A percentile compares a stretch with the other conserved stretches of the same genome.
These are phyloP conservation scores for Discostella stelligeroides DNA, from an alignment of 108 stramenopile genomes.

Conservation along the genomic window DNA sequence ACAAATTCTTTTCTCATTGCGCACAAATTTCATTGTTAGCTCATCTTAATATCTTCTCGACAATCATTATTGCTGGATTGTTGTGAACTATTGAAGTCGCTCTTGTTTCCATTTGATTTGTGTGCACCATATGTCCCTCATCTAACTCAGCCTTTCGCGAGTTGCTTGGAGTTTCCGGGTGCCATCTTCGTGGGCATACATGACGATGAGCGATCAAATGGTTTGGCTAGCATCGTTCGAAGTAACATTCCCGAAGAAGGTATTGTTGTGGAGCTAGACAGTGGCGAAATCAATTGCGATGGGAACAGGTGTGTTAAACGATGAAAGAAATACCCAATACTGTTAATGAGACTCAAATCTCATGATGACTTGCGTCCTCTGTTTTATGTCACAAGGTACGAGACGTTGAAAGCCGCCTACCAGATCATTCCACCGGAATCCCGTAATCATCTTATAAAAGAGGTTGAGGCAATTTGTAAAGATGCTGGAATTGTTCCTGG, in stretches of 20 bases:
- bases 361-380: slow-evolving; percentile 1
- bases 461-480: slow-evolving; percentile 79
- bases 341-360: background rate
- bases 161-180: slow-evolving; percentile 83
- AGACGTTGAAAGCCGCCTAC: slow-evolving; percentile 72
- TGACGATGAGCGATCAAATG: slow-evolving; percentile 64
- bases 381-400: slow-evolving; percentile 39
- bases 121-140: slow-evolving; percentile 88
- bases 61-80: slow-evolving; percentile 81
- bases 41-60: slow-evolving; percentile 78
- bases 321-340: background rate
- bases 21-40: slow-evolving; percentile 22
- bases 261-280: slow-evolving; percentile 81
- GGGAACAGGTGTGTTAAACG: slow-evolving; percentile 54
- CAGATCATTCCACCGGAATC: slow-evolving; percentile 72
- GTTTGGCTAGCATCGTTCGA: slow-evolving; percentile 71
- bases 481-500: slow-evolving; percentile 83
- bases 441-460: slow-evolving; percentile 69
- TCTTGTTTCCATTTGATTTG: slow-evolving; percentile 85
- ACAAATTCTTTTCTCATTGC: background rate
- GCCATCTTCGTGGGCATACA: slow-evolving; percentile 89
- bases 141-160: slow-evolving; percentile 83
- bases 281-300: slow-evolving; percentile 73
- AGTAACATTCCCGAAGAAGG: slow-evolving; percentile 78
- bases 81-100: slow-evolving; percentile 79